Conservation (phyloP, 1,284 basidiomycete species). For the Takashimella koratensis region DNA sequence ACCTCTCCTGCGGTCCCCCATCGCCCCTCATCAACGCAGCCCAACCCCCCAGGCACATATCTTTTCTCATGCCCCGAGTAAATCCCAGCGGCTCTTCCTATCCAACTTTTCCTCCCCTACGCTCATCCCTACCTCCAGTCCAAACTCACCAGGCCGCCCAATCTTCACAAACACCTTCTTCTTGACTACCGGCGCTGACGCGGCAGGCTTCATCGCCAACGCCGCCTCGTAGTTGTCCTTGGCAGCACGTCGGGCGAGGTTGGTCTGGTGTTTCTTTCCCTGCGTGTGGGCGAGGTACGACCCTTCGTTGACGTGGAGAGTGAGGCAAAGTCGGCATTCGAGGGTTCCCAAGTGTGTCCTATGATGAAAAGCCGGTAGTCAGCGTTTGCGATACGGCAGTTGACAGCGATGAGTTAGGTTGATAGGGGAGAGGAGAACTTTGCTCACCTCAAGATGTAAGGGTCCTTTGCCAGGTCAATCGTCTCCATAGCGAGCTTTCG, state of each 20-base stretch:
- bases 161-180: conserved; percentile 97
- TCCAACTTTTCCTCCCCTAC: too few relatives aligned
- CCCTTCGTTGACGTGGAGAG: conserved; percentile 97
- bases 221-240: conserved; percentile 91
- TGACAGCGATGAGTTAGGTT: too few relatives aligned
- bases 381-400: too few relatives aligned
- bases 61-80: too few relatives aligned
- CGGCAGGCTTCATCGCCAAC: conserved; percentile 68
- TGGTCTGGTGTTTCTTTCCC: conserved; percentile 99
- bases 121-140: too few relatives aligned
- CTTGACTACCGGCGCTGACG: conserved; percentile 57
- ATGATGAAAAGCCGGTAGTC: neutral
- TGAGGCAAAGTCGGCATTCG: conserved; percentile 96
- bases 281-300: conserved; percentile 99
- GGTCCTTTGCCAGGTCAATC: conserved; percentile 96
- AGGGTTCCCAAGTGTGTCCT: conserved; percentile 93
- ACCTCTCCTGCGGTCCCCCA: too few relatives aligned
- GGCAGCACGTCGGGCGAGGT: conserved; percentile 91
- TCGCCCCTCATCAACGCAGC: too few relatives aligned
- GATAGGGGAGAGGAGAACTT: too few relatives aligned
- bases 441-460: conserved; percentile 76
- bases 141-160: conserved; percentile 74
- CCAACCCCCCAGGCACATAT: too few relatives aligned
- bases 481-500: conserved; percentile 94
- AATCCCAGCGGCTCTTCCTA: too few relatives aligned